Conservation (phyloP, 2,329 filamentous ascomycete species). For the Magnaporthiopsis poae region DNA sequence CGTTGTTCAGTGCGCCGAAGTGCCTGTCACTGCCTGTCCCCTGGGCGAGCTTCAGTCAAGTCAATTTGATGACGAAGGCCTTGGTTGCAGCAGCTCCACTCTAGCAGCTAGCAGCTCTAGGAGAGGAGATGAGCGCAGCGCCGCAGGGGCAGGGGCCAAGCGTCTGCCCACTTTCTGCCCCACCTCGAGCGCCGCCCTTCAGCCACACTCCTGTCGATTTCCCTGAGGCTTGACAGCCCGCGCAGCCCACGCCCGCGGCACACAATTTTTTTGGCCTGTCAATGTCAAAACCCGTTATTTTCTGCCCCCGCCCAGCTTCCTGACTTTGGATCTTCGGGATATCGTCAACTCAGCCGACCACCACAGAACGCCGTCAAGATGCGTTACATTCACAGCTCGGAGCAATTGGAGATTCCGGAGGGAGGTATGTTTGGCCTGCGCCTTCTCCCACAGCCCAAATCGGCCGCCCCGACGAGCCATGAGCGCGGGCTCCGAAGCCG, state of each 20-base stretch:
- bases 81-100: neutral
- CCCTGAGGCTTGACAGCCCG: neutral
- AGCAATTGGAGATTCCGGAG: conserved; percentile 90
- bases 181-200: neutral
- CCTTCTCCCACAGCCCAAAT: neutral
- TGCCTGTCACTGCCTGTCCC: neutral
- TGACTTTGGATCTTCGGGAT: neutral
- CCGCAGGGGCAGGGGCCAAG: neutral
- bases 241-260: neutral
- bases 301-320: neutral
- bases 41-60: neutral
- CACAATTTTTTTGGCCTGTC: neutral
- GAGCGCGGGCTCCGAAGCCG: conserved; percentile 1
- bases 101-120: no score
- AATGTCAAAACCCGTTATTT: neutral
- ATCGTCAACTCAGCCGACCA: conserved; percentile 17
- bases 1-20: neutral
- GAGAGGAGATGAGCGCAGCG: no score
- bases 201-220: neutral
- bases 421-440: conserved; percentile 59
- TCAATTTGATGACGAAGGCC: neutral
- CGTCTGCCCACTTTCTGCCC: neutral
- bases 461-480: conserved; percentile 5
- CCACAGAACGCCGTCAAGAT: conserved; percentile 60
- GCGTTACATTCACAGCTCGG: conserved; percentile 99